Percentiles rank a stretch among this genome's conserved stretches.
Conservation (phyloP, 805 yeast genomes). For the Starmerella khaoyaiensis region DNA sequence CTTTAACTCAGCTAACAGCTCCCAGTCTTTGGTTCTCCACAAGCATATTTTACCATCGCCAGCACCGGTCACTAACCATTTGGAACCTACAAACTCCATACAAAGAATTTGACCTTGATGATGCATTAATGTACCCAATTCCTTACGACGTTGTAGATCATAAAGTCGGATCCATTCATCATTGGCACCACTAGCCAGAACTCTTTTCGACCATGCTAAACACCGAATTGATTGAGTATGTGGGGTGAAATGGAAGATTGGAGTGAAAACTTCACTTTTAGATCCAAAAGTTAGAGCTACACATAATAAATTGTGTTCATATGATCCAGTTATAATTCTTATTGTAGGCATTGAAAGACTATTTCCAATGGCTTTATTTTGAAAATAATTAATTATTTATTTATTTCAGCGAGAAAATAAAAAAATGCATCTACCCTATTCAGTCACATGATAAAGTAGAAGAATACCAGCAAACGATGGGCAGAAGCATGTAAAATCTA, state of each 20-base stretch:
- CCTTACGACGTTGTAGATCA: constrained; percentile 86
- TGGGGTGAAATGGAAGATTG: constrained; percentile 91
- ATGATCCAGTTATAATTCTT: constrained; percentile 84
- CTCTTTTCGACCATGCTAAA: constrained; percentile 68
- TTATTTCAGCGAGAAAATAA: too few species aligned
- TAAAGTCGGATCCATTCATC: constrained; percentile 92
- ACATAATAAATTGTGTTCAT: constrained; percentile 85
- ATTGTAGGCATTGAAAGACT: constrained; percentile 25
- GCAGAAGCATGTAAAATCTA: too few species aligned
- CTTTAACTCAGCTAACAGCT: constrained; percentile 69
- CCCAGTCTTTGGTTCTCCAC: constrained; percentile 98
- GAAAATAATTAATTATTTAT: too few species aligned
- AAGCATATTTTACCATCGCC: constrained; percentile 81
- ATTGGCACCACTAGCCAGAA: constrained; percentile 84
- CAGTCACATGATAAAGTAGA: too few species aligned
- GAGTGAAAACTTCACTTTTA: constrained; percentile 49
- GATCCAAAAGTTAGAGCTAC: constrained; percentile 53
- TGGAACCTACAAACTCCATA: constrained; percentile 43
- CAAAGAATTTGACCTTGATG: constrained; percentile 83
- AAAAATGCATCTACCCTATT: too few species aligned
- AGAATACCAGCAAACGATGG: too few species aligned
- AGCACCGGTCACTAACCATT: constrained; percentile 83
- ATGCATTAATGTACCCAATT: constrained; percentile 75
- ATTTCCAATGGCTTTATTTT: too few species aligned
- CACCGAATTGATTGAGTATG: constrained; percentile 81